Conservation (phyloP, 169 alveolate genomes). For the Blepharisma undulans region DNA sequence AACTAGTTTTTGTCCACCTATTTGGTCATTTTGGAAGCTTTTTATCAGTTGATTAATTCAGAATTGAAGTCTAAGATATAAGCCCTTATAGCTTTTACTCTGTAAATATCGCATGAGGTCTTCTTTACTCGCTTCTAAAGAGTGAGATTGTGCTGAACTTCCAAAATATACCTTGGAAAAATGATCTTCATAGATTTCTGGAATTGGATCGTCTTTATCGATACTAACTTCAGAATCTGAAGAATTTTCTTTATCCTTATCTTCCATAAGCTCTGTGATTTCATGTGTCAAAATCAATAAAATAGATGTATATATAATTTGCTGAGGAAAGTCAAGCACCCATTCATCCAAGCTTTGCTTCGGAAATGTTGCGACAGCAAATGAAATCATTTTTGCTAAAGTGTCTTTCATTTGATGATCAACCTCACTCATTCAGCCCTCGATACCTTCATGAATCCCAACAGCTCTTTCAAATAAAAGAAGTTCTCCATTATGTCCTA, state of each 20-base stretch:
- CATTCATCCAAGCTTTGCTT: slow-evolving; percentile 68
- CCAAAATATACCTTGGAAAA: slow-evolving; percentile 17
- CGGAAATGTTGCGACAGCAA: slow-evolving; percentile 60
- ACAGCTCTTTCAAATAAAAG: slow-evolving; percentile 55
- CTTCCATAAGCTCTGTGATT: slow-evolving; percentile 61
- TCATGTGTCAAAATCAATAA: slow-evolving; percentile 61
- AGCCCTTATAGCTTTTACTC: slow-evolving; percentile 55
- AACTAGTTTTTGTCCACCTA: too few relatives aligned
- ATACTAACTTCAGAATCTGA: slow-evolving; percentile 13
- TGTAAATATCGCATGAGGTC: slow-evolving; percentile 44
- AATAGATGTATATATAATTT: slow-evolving; percentile 50
- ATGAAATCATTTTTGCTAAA: slow-evolving; percentile 37
- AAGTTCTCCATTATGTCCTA: slow-evolving; percentile 45
- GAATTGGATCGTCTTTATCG: slow-evolving; percentile 26
- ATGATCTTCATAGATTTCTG: slow-evolving; percentile 28
- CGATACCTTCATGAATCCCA: slow-evolving; percentile 34
- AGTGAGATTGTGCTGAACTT: too few relatives aligned
- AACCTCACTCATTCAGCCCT: slow-evolving; percentile 51
- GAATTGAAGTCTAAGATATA: slow-evolving; percentile 55
- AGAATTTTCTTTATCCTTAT: slow-evolving; percentile 29
- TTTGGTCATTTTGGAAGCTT: background rate
- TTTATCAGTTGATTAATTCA: slow-evolving; percentile 61
- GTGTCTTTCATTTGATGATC: slow-evolving; percentile 62
- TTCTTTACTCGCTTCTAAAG: too few relatives aligned
- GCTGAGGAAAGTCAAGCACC: slow-evolving; percentile 66